Evolutionary conservation across 2,329 filamentous ascomycete species (phyloP).

Genomic region (Gyromitra esculenta): DNA sequence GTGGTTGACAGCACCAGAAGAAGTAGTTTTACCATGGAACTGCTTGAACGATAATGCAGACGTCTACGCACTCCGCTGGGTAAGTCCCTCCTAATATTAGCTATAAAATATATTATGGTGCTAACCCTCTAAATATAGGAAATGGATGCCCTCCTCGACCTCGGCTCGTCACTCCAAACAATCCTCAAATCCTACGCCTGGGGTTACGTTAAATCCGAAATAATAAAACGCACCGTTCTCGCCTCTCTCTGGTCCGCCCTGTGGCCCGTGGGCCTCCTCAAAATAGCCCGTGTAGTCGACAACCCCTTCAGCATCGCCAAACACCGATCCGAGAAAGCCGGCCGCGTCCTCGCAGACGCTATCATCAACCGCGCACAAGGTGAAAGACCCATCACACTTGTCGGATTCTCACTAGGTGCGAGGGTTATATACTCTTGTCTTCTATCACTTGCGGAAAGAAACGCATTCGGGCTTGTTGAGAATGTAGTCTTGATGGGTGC

Average conservation of each 20-base stretch:
- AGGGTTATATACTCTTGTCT: slow-evolving; percentile 85
- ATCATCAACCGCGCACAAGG: slow-evolving; percentile 83
- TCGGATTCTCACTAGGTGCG: slow-evolving; percentile 84
- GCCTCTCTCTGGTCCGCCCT: slow-evolving; percentile 74
- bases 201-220: slow-evolving; percentile 76
- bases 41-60: slow-evolving; percentile 78
- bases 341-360: slow-evolving; percentile 80
- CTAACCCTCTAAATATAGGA: slow-evolving; percentile 68
- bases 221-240: slow-evolving; percentile 77
- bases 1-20: slow-evolving; percentile 77
- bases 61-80: slow-evolving; percentile 81
- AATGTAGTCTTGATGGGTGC: slow-evolving; percentile 84
- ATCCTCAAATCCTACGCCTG: slow-evolving; percentile 85
- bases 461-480: slow-evolving; percentile 85
- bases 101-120: slow-evolving; percentile 66
- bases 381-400: slow-evolving; percentile 79
- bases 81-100: background rate
- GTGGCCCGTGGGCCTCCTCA: slow-evolving; percentile 74
- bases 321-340: slow-evolving; percentile 81
- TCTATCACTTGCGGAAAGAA: slow-evolving; percentile 76
- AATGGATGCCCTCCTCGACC: slow-evolving; percentile 76
- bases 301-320: slow-evolving; percentile 84
- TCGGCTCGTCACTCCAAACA: slow-evolving; percentile 80
- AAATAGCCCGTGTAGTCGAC: slow-evolving; percentile 75
- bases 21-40: slow-evolving; percentile 81